A percentile compares a stretch with the other conserved stretches of the same genome.
phyloP scores from a whole-genome alignment of 176 grass and related monocot genomes.

The Tuctoria greenei region DNA sequence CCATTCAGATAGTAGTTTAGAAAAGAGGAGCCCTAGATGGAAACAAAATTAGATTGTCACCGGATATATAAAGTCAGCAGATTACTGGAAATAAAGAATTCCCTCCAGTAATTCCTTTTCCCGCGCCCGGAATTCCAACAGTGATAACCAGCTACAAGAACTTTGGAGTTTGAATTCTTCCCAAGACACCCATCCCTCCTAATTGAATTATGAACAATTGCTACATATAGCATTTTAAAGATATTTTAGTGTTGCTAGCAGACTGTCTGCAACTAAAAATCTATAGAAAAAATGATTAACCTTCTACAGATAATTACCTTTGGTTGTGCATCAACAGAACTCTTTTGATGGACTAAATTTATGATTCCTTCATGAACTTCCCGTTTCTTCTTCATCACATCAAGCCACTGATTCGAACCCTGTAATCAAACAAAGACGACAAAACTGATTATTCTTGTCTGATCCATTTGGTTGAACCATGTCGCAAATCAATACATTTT shows the following conservation, averaged over 20 bases:
- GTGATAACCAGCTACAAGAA: neutral
- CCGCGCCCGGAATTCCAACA: too few relatives aligned
- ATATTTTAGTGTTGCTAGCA: neutral
- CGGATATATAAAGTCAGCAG: too few relatives aligned
- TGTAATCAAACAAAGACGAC: constrained; percentile 30
- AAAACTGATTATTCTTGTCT: neutral
- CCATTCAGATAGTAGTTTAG: too few relatives aligned
- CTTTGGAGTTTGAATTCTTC: neutral
- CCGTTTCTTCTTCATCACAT: constrained; percentile 94
- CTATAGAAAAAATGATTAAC: constrained; percentile 24
- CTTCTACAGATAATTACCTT: constrained; percentile 43
- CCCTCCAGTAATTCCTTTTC: too few relatives aligned
- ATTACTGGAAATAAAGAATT: too few relatives aligned
- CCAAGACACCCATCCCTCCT: neutral
- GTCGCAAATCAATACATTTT: neutral
- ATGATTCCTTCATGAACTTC: constrained; percentile 86
- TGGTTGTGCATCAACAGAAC: constrained; percentile 34
- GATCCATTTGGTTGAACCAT: neutral
- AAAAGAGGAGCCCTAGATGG: too few relatives aligned
- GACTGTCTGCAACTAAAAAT: neutral
- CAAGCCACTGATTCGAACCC: constrained; percentile 79
- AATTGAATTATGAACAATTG: constrained; percentile 1
- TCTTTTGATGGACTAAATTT: constrained; percentile 74
- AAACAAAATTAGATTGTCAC: too few relatives aligned
- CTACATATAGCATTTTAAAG: constrained; percentile 19